Evolutionary conservation across 495 filamentous ascomycete species (phyloP), one percentile per base, ranked within the genome.

Genomic region (Thozetella sp.): DNA sequence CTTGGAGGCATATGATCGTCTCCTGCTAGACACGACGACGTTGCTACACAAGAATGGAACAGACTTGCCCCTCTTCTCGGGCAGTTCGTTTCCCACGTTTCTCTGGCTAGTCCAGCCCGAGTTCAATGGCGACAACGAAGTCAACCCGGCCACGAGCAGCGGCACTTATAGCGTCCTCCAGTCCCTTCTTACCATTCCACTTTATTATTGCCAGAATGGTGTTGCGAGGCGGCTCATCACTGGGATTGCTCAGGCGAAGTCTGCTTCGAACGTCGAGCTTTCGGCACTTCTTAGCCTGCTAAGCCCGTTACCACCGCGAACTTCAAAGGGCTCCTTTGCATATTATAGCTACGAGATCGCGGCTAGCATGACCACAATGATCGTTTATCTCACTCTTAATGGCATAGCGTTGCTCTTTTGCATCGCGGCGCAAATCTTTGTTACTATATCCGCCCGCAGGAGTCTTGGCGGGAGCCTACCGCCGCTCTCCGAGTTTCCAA

Each of bases 191-290:
- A 43, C 58, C 45, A 52, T 50, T 1, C 58, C 58, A 15, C 58
- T 60, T 1, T 55, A 51, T 12, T 53, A 55, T 26, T 60, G 58
- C 25, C 58, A 60, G 26, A 60, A 55, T 27, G 58, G 58, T 1
- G n/a, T 60, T 4, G 58, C 58, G 0, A 37, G 58, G 0, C 52
- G 58, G 3, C 9, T 60, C 22, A 15, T 60, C 1, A 52, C 58
- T 6, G 1, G 50, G 0, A 25, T 45, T 1, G 2, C 30, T n/a
- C 53, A 52, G 19, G 2, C 52, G 22, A 56, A 60, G 58, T 51
- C 52, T 2, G 53, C n/a, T 9, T 22, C 10, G 9, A 40, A 40
- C 17, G 2, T 17, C 13, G 57, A 23, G 2, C 2, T 60, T n/a
- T 0, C 25, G 0, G 23, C 10, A 1, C 24, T 56, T 20, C 25